phyloP scores from a whole-genome alignment of 495 filamentous ascomycete species.

The Opeltia flavorubescens region DNA sequence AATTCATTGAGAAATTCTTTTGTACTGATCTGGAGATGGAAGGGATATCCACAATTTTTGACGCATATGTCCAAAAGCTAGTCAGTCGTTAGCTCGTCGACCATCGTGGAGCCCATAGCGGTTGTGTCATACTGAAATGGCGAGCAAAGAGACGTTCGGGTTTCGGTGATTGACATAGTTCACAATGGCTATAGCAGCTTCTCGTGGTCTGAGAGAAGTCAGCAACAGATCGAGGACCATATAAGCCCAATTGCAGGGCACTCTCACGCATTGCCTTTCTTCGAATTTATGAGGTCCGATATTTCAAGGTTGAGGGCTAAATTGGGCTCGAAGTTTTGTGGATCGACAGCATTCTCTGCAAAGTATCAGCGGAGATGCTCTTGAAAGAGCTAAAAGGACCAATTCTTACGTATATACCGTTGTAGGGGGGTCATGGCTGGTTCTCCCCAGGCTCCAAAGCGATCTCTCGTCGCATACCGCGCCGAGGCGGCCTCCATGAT shows the following conservation, averaged over 20 bases:
- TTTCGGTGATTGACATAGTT: constrained; percentile 92
- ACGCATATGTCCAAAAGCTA: constrained; percentile 94
- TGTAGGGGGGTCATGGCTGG: constrained; percentile 73
- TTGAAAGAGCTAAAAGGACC: not conserved
- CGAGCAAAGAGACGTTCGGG: constrained; percentile 82
- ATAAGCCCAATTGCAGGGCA: not conserved
- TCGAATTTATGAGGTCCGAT: constrained; percentile 87
- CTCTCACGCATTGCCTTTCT: constrained; percentile 81
- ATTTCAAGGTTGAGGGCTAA: constrained; percentile 95
- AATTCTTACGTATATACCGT: constrained; percentile 65
- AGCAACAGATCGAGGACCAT: not conserved
- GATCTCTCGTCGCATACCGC: constrained; percentile 88
- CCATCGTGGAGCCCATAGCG: too few species aligned
- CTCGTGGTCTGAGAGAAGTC: constrained; percentile 50
- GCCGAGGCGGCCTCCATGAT: constrained; percentile 84
- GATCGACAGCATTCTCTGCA: constrained; percentile 78
- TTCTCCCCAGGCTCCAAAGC: constrained; percentile 72
- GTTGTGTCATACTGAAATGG: constrained; percentile 42
- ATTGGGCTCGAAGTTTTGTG: constrained; percentile 94
- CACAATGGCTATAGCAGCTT: constrained; percentile 89
- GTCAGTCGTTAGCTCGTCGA: constrained; percentile 12
- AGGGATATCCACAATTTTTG: constrained; percentile 99
- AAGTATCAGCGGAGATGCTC: constrained; percentile 2
- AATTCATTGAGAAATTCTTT: constrained; percentile 99
- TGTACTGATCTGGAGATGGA: constrained; percentile 94